phyloP scores from a whole-genome alignment of 176 grass and related monocot species.

The Eragrostis curvula region DNA sequence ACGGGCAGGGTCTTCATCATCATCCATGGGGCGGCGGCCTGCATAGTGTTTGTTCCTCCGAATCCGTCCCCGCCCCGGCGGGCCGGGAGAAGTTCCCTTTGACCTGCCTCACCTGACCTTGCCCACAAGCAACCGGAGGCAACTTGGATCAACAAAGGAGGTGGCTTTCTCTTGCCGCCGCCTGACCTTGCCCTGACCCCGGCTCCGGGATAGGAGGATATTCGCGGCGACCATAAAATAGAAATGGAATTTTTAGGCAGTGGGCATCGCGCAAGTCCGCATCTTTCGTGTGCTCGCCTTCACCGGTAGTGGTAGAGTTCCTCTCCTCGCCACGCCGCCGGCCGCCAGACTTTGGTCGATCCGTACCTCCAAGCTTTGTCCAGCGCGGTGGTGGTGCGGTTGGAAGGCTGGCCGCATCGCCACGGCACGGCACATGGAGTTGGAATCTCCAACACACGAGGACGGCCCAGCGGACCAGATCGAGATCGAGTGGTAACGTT shows the following conservation, averaged over 20 bases:
- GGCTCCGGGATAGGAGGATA: not conserved
- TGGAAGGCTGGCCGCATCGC: too few relatives aligned
- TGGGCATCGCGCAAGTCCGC: slow-evolving; percentile 21
- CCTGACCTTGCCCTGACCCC: not conserved
- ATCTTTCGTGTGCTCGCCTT: not conserved
- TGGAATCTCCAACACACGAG: too few relatives aligned
- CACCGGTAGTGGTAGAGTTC: not conserved
- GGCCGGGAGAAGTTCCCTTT: slow-evolving; percentile 19
- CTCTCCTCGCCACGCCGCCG: not conserved
- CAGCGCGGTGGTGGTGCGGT: too few relatives aligned
- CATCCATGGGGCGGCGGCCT: slow-evolving; percentile 55
- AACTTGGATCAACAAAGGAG: not conserved
- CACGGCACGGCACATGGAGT: too few relatives aligned
- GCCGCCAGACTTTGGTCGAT: slow-evolving; percentile 5
- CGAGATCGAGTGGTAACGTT: too few relatives aligned
- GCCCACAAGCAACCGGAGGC: slow-evolving; percentile 21
- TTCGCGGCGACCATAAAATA: not conserved
- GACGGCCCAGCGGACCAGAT: too few relatives aligned
- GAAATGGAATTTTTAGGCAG: slow-evolving; percentile 31
- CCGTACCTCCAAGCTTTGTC: not conserved
- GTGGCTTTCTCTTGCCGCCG: not conserved
- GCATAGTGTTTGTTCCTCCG: slow-evolving; percentile 38
- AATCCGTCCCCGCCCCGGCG: not conserved
- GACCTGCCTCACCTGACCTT: not conserved
- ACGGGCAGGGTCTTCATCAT: slow-evolving; percentile 40